Conservation (phyloP, 257 asterid genomes). For the Thymus mandschuricus region DNA sequence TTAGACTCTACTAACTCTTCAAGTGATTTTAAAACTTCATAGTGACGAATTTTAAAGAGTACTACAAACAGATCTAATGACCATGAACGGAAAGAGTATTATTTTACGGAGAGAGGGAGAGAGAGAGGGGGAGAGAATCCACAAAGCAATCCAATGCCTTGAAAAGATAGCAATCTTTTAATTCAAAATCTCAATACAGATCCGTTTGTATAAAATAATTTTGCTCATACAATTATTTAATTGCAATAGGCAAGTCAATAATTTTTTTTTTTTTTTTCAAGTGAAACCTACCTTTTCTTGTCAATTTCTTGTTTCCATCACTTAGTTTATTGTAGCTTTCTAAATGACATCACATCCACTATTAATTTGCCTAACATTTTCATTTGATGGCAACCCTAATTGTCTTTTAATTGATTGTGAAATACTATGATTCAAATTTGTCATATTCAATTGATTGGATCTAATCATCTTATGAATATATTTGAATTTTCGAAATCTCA, state of each 20-base stretch:
- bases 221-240: slow-evolving; percentile 1
- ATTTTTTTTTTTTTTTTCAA: background rate
- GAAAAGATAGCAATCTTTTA: slow-evolving; percentile 21
- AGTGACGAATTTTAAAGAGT: too few species aligned
- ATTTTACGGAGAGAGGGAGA: too few species aligned
- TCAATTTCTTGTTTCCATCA: slow-evolving; percentile 28
- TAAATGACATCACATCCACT: background rate
- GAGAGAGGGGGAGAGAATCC: background rate
- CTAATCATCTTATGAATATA: background rate
- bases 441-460: background rate
- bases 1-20: too few species aligned
- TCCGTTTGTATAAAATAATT: slow-evolving; percentile 20
- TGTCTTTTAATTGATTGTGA: background rate
- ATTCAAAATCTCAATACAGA: slow-evolving; percentile 20
- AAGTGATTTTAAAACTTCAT: too few species aligned
- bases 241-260: background rate
- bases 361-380: background rate
- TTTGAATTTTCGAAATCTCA: too few species aligned
- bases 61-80: too few species aligned
- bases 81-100: too few species aligned
- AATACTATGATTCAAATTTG: background rate
- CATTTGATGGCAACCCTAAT: background rate
- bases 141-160: slow-evolving; percentile 19
- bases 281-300: background rate
- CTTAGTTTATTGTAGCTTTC: background rate